phyloP scores from a whole-genome alignment of 208 protist species.

The Plasmodiophora brassicae region DNA sequence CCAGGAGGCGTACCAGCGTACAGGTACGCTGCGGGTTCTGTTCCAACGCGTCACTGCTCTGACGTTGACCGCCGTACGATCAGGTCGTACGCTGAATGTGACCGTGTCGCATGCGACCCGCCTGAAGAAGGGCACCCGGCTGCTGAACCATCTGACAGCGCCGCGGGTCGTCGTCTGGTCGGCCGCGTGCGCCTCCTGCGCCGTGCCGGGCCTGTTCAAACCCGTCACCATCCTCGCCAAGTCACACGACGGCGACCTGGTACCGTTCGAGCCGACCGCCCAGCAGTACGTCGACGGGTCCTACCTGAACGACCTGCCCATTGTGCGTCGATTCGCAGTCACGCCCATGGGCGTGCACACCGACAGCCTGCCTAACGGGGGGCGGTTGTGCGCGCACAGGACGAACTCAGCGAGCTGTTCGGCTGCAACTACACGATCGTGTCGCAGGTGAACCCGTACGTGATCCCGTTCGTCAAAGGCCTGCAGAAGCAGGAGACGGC shows the following conservation, averaged over 20 bases:
- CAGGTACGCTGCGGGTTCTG: neutral
- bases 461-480: constrained; percentile 15
- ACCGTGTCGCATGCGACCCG: neutral
- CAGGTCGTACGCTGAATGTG: constrained; percentile 3
- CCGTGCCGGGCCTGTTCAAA: neutral
- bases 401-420: neutral
- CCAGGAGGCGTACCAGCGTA: constrained; percentile 11
- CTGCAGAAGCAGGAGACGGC: neutral
- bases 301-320: constrained; percentile 10
- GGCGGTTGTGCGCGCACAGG: neutral
- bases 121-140: neutral
- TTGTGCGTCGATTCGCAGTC: neutral
- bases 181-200: constrained; percentile 13
- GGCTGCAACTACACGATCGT: neutral
- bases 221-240: neutral
- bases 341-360: too few relatives aligned
- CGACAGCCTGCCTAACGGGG: too few relatives aligned
- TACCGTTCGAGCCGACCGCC: neutral
- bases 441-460: constrained; percentile 17
- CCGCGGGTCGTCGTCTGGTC: constrained; percentile 32
- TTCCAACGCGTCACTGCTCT: neutral
- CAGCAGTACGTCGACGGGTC: constrained; percentile 14
- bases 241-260: neutral
- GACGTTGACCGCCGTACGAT: too few relatives aligned
- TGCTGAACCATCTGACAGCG: constrained; percentile 35